These are phyloP conservation scores for Cicer judaicum DNA, from an alignment of 306 rosid species.

Conservation along the genomic window DNA sequence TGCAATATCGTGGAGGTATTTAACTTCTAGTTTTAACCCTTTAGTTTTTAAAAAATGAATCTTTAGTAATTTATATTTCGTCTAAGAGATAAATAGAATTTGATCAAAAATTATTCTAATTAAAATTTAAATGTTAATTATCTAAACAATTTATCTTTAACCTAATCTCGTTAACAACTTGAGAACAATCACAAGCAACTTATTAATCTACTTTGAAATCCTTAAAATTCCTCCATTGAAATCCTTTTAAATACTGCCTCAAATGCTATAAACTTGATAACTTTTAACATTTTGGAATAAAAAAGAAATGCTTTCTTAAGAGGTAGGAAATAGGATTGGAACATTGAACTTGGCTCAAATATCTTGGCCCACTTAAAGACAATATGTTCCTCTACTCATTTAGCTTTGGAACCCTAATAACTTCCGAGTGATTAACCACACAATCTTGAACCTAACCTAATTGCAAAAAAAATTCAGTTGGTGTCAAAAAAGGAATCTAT, in stretches of 20 bases:
- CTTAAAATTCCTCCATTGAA: too few relatives aligned
- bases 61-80: too few relatives aligned
- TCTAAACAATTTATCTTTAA: too few relatives aligned
- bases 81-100: too few relatives aligned
- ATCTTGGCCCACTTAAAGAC: constrained; percentile 38
- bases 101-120: too few relatives aligned
- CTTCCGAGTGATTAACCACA: constrained; percentile 17
- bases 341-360: constrained; percentile 43
- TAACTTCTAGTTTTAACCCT: too few relatives aligned
- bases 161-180: too few relatives aligned
- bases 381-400: constrained; percentile 31
- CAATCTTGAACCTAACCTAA: constrained; percentile 44
- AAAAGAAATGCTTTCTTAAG: constrained; percentile 19
- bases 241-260: constrained; percentile 25
- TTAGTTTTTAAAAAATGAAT: too few relatives aligned
- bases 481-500: constrained; percentile 32
- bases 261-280: constrained; percentile 39
- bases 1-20: too few relatives aligned
- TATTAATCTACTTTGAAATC: too few relatives aligned
- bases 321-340: constrained; percentile 24
- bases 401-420: constrained; percentile 34
- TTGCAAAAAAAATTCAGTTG: constrained; percentile 24
- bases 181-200: too few relatives aligned
- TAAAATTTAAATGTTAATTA: too few relatives aligned
- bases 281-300: constrained; percentile 40